A percentile compares a stretch with the other conserved stretches of the same genome.
Evolutionary conservation across 108 stramenopile species (phyloP).

Genomic region (Cyclotella baltica): DNA sequence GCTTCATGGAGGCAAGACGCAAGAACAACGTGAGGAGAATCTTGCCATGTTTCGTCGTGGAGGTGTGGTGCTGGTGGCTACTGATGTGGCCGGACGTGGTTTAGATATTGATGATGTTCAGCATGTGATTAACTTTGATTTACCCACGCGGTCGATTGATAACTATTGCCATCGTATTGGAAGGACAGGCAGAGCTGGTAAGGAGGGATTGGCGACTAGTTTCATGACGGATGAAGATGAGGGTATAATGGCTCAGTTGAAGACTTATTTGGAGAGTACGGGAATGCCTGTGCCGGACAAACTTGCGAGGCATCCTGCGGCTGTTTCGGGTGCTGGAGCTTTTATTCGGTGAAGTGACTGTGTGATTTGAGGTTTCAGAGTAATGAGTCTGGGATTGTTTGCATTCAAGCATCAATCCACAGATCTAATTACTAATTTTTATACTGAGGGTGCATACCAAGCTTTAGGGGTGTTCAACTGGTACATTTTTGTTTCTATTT

Average conservation of each 20-base stretch:
- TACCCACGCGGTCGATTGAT: conserved; percentile 92
- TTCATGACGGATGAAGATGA: conserved; percentile 94
- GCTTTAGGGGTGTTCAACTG: too few species aligned
- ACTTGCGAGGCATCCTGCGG: conserved; percentile 80
- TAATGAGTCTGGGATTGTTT: too few species aligned
- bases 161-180: conserved; percentile 98
- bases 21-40: conserved; percentile 97
- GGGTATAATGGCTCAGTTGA: conserved; percentile 90
- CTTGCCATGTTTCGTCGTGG: conserved; percentile 85
- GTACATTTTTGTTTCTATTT: too few species aligned
- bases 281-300: conserved; percentile 78
- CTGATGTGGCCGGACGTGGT: conserved; percentile 98
- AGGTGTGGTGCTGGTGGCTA: conserved; percentile 88
- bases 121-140: conserved; percentile 97
- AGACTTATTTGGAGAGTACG: conserved; percentile 83
- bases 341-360: conserved; percentile 9
- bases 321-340: conserved; percentile 29
- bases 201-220: conserved; percentile 92
- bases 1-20: conserved; percentile 96
- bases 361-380: too few species aligned
- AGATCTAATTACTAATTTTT: too few species aligned
- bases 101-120: conserved; percentile 96
- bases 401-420: too few species aligned
- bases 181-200: conserved; percentile 98
- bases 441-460: too few species aligned